Percentiles rank a stretch among this genome's conserved stretches.
Evolutionary conservation across 345 rosid species (phyloP).

Genomic region (Chamaenerion angustifolium): DNA sequence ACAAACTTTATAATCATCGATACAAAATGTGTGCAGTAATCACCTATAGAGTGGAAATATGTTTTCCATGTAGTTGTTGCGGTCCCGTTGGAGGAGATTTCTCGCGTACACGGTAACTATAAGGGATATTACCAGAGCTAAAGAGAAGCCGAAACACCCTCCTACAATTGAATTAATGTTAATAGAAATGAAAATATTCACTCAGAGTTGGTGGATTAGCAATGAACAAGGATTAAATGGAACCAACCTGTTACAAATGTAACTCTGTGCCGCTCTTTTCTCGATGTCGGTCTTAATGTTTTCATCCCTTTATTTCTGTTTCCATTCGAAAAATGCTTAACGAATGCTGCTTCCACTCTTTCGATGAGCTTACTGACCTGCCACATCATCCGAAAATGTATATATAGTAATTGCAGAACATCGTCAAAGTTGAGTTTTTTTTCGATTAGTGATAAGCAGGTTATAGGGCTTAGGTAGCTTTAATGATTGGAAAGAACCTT

Average conservation of each 20-base stretch:
- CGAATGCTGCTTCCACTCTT: conserved; percentile 44
- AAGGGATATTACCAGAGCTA: conserved; percentile 43
- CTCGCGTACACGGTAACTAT: conserved; percentile 38
- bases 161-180: conserved; percentile 19
- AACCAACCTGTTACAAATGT: conserved; percentile 52
- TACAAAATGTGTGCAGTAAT: too few species aligned
- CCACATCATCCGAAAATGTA: too few species aligned
- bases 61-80: conserved; percentile 46
- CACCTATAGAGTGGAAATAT: conserved; percentile 52
- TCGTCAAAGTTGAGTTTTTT: too few species aligned
- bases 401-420: too few species aligned
- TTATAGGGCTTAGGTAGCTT: too few species aligned
- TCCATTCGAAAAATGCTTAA: conserved; percentile 64
- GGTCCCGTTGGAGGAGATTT: conserved; percentile 27
- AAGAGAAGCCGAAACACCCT: conserved; percentile 41
- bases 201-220: too few species aligned
- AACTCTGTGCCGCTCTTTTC: conserved; percentile 45
- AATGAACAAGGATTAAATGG: too few species aligned
- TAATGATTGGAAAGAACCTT: conserved; percentile 19
- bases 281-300: conserved; percentile 37
- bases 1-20: too few species aligned
- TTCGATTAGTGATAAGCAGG: too few species aligned
- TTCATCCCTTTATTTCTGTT: conserved; percentile 56
- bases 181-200: too few species aligned
- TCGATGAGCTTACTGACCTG: conserved; percentile 53